phyloP scores from a whole-genome alignment of 768 basidiomycete species.

The Boletus insuetus region DNA sequence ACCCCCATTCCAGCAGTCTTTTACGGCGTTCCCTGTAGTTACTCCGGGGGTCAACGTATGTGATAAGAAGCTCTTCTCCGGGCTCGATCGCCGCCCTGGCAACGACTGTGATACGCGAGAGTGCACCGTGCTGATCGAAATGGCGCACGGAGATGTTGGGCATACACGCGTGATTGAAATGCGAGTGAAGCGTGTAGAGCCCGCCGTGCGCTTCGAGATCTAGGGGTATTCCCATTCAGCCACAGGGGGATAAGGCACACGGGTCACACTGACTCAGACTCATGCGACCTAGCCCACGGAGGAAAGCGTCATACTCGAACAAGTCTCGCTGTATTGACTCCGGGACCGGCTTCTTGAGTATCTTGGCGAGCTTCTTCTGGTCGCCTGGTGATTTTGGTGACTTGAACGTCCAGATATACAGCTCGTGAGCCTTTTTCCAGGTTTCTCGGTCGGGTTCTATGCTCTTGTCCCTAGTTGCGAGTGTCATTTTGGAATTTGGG shows the following conservation, averaged over 20 bases:
- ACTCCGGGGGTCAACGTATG: slow-evolving; percentile 70
- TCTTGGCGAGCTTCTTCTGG: slow-evolving; percentile 54
- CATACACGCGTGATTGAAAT: slow-evolving; percentile 81
- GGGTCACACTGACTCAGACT: slow-evolving; percentile 63
- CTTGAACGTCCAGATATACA: slow-evolving; percentile 62
- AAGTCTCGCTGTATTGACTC: slow-evolving; percentile 52
- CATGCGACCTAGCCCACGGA: slow-evolving; percentile 72
- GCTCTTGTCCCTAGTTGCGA: slow-evolving; percentile 29
- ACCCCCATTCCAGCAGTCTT: slow-evolving; percentile 70
- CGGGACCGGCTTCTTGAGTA: slow-evolving; percentile 50
- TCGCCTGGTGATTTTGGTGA: slow-evolving; percentile 48
- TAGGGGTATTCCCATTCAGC: slow-evolving; percentile 20
- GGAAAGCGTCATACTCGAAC: slow-evolving; percentile 76
- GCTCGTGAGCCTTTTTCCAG: slow-evolving; percentile 65
- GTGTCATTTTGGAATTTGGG: neutral
- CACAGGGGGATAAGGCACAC: neutral
- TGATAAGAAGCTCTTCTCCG: slow-evolving; percentile 75
- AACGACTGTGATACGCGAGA: slow-evolving; percentile 73
- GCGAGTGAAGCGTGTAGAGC: slow-evolving; percentile 81
- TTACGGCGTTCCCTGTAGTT: slow-evolving; percentile 42
- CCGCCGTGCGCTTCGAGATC: slow-evolving; percentile 87
- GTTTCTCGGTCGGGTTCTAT: slow-evolving; percentile 57
- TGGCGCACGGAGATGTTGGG: slow-evolving; percentile 82
- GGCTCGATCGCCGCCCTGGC: slow-evolving; percentile 59
- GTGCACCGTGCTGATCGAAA: slow-evolving; percentile 62